Conservation (phyloP, 148 eudicot species). For the Fagopyrum tataricum region DNA sequence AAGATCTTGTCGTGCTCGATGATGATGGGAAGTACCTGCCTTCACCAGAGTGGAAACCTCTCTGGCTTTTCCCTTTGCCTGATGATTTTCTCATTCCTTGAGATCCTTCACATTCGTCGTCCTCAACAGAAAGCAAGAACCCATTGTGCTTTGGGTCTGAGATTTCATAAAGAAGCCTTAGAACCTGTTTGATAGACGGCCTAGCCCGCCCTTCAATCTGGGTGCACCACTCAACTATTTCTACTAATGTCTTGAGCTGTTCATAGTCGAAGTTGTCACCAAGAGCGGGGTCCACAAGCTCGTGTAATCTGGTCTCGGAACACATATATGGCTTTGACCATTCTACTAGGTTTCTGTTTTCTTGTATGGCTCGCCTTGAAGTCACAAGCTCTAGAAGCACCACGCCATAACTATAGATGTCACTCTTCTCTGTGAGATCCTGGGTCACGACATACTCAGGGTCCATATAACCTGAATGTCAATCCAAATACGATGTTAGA, state of each 20-base stretch:
- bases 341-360: conserved; percentile 71
- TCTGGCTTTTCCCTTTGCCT: conserved; percentile 47
- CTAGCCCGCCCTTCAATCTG: conserved; percentile 66
- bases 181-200: conserved; percentile 94
- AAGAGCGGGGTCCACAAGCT: conserved; percentile 68
- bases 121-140: conserved; percentile 62
- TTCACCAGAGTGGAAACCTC: conserved; percentile 57
- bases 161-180: conserved; percentile 85
- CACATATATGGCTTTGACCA: conserved; percentile 56
- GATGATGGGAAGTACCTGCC: conserved; percentile 86
- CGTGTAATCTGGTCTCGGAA: conserved; percentile 51
- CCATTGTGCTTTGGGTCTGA: conserved; percentile 77
- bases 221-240: conserved; percentile 79
- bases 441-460: conserved; percentile 81
- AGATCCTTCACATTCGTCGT: conserved; percentile 39
- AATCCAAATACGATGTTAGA: background rate
- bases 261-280: conserved; percentile 69
- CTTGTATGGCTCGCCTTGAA: conserved; percentile 70
- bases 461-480: conserved; percentile 79
- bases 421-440: conserved; percentile 94
- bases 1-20: conserved; percentile 78
- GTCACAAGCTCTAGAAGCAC: conserved; percentile 75
- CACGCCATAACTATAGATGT: conserved; percentile 89
- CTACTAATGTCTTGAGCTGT: conserved; percentile 66
- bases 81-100: conserved; percentile 35